Percentiles rank a stretch among this genome's conserved stretches.
Conservation (phyloP, 352 stramenopile species). For the Phytophthora syringae region DNA sequence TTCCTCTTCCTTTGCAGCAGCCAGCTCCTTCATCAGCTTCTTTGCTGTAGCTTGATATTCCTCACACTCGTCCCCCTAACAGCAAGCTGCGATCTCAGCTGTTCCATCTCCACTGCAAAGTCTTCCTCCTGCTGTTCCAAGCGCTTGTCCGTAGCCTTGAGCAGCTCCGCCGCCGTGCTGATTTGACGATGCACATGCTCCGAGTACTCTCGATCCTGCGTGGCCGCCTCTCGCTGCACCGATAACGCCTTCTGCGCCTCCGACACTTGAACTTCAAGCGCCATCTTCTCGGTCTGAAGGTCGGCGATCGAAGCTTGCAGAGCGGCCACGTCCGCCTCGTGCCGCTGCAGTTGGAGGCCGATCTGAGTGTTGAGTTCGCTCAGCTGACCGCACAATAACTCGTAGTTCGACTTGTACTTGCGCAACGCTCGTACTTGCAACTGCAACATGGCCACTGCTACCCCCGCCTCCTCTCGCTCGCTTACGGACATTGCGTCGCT, state of each 20-base stretch:
- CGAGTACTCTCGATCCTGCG: conserved; percentile 65
- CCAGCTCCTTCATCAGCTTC: conserved; percentile 3
- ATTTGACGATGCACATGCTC: conserved; percentile 68
- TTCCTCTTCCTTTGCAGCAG: conserved; percentile 37
- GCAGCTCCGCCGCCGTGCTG: conserved; percentile 57
- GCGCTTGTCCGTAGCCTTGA: conserved; percentile 62
- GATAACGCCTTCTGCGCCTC: conserved; percentile 28
- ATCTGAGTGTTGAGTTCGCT: conserved; percentile 76
- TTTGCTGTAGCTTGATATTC: conserved; percentile 9
- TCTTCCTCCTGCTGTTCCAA: conserved; percentile 46
- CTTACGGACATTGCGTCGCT: conserved; percentile 3
- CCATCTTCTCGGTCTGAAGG: conserved; percentile 47
- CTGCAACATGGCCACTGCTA: conserved; percentile 33
- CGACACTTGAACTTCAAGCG: conserved; percentile 32
- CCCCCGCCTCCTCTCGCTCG: conserved; percentile 19
- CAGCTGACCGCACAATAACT: conserved; percentile 73
- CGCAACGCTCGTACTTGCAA: conserved; percentile 59
- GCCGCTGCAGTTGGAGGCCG: conserved; percentile 67
- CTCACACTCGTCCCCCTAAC: conserved; percentile 3
- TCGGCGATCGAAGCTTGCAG: conserved; percentile 48
- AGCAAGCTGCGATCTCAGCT: conserved; percentile 21
- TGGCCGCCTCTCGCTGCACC: conserved; percentile 19
- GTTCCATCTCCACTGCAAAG: conserved; percentile 30
- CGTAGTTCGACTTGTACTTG: conserved; percentile 84
- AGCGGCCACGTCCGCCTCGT: conserved; percentile 66